Conservation (phyloP, 805 yeast genomes). For the Lachancea fermentati region DNA sequence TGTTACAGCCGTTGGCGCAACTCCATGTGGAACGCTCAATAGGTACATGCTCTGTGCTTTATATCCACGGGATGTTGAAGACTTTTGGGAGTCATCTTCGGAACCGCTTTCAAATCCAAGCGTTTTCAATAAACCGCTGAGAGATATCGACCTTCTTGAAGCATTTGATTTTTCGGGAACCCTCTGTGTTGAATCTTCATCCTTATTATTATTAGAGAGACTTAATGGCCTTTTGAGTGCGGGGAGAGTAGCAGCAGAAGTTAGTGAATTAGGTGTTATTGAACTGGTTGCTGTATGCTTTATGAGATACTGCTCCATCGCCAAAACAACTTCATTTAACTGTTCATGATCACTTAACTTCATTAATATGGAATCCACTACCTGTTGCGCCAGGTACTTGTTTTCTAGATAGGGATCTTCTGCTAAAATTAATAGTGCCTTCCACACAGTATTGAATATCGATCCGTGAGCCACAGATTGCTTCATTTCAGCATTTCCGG, state of each 20-base stretch:
- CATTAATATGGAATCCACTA: conserved; percentile 67
- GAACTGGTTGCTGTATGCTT: conserved; percentile 37
- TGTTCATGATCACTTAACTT: conserved; percentile 48
- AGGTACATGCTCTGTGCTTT: conserved; percentile 20
- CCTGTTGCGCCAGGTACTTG: conserved; percentile 59
- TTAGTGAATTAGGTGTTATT: conserved; percentile 10
- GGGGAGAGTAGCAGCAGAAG: conserved; percentile 8
- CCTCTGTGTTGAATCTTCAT: neutral
- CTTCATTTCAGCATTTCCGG: conserved; percentile 40
- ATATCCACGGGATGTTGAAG: too few relatives aligned
- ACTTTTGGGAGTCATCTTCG: conserved; percentile 3
- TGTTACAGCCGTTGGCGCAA: conserved; percentile 50
- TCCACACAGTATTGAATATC: conserved; percentile 81
- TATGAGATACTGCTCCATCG: conserved; percentile 58
- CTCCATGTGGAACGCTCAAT: conserved; percentile 32
- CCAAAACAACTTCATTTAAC: conserved; percentile 57
- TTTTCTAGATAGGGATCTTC: conserved; percentile 89
- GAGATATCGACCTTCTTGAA: conserved; percentile 22
- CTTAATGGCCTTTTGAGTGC: conserved; percentile 8
- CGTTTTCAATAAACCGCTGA: conserved; percentile 27
- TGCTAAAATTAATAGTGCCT: conserved; percentile 67
- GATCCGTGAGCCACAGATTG: conserved; percentile 81
- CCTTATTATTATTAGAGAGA: conserved; percentile 3
- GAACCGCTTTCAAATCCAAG: conserved; percentile 19
- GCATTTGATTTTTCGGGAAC: neutral